Conservation (phyloP, 2,329 filamentous ascomycete genomes). For the Helotiales sp. region DNA sequence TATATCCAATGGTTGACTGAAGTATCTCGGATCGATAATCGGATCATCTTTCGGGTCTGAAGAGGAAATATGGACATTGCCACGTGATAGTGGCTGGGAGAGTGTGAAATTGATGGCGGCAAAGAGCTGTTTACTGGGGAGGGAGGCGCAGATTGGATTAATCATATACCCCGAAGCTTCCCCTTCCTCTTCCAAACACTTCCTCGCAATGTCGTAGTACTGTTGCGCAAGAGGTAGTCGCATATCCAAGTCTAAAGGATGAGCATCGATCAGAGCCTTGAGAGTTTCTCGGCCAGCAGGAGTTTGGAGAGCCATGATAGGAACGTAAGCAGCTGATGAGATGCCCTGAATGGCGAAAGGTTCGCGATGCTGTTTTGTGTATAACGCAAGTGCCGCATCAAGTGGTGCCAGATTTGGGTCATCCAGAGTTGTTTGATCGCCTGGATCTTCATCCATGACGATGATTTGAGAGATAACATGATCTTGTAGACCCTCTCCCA, state of each 20-base stretch:
- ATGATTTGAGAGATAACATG: constrained; percentile 12
- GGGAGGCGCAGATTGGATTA: background rate
- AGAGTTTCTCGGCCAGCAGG: background rate
- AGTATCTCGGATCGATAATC: constrained; percentile 42
- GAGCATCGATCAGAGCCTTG: background rate
- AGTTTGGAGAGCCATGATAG: background rate
- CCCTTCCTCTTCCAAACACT: background rate
- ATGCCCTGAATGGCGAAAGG: background rate
- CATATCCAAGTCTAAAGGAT: background rate
- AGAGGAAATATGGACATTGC: constrained; percentile 42
- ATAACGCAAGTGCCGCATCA: background rate
- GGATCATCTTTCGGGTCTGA: constrained; percentile 38
- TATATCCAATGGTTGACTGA: constrained; percentile 44
- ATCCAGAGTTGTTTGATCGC: background rate
- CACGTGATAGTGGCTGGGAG: constrained; percentile 42
- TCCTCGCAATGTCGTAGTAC: background rate
- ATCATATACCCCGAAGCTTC: background rate
- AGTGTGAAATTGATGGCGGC: constrained; percentile 58
- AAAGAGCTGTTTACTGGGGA: background rate
- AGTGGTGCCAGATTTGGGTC: background rate
- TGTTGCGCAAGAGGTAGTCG: background rate
- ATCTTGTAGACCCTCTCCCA: constrained; percentile 61
- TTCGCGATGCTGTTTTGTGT: background rate
- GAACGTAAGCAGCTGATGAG: background rate
- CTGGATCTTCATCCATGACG: background rate